Evolutionary conservation across 2,329 filamentous ascomycete species (phyloP), one percentile per base, ranked within the genome.

Genomic region (Pseudogymnoascus sp.): DNA sequence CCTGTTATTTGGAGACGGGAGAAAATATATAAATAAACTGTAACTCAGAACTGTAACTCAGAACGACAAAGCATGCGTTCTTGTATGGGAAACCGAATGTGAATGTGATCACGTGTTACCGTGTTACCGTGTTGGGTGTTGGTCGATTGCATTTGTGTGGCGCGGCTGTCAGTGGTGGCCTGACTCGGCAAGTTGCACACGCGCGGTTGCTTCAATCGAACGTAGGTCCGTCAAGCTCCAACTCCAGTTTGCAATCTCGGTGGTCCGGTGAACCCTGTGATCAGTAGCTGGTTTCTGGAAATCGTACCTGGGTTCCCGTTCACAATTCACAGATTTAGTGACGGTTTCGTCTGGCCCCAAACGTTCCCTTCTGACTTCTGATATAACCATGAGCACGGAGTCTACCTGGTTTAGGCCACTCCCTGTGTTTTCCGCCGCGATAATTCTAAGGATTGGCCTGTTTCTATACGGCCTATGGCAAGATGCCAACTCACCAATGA

Each of bases 381-480:
- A 33, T 33, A 57, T 57, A 33, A 33, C 28, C 26, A 57, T 57
- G 50, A 11, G 17, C 17, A 33, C 50, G 13, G 33, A 19, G 26
- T 19, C 26, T 33, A 57, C 50, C n/a, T 57, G 50, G 50, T 57
- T 57, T n/a, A 33, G 50, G 62, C 78, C 78, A 1, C 36, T 73
- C 7, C 79, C 81, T 8, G 81, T 89, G 70, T 85, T 88, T 74
- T 67, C 77, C 62, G 74, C 83, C 11, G 80, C 84, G 61, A 78
- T 87, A 62, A 70, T 87, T 59, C 83, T 99, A 23, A 90, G 95
- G 65, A 73, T 85, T 5, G 74, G 79, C 33, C 86, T 99, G 67
- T 83, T 97, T 60, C 74, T 96, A 71, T 97, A 97, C 75, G 93
- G 95, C 64, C 84, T 91, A 65, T 93, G 90, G 81, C 95, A 99